Evolutionary conservation across 352 stramenopile species (phyloP), one percentile per base, ranked within the genome.

Genomic region (Pythium graminicola): DNA sequence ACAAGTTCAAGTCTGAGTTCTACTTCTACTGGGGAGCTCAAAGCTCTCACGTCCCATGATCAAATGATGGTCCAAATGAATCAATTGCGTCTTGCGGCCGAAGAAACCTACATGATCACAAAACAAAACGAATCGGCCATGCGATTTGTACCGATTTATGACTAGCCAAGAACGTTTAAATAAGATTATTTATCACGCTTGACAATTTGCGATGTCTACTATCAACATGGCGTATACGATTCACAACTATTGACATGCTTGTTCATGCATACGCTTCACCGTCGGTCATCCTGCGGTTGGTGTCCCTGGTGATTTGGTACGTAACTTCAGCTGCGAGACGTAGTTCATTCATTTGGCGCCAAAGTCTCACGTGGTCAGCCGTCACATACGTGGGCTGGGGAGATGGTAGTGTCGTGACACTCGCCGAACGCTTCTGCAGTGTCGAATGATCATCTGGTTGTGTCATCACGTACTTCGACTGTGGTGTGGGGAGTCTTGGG

Each of bases 31-130:
- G n/a, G 29, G 29, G 29, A 7, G 29, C 7, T 35, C 29, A 35
- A 7, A 35, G 29, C 29, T 13, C 7, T 35, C 29, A 7, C 29
- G 13, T 35, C 29, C 24, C 57, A 39, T 33, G 35, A 65, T 17
- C 57, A 65, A 26, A 29, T 65, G 7, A 32, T 51, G 50, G 22
- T 54, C 36, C 57, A 60, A 33, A 67, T 67, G 60, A 60, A 46
- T 36, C 53, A 62, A 29, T 38, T 67, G 6, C 48, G 53, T 1
- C 26, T 62, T 17, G 60, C 60, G 3, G 60, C 60, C 17, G 53
- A 67, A 39, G 41, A 62, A 26, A 56, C 60, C 28, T 67, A 67
- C 24, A 23, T 38, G 32, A 62, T 67, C 40, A 59, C 60, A 24
- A 54, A 61, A 52, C 59, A 62, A 14, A 66, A 58, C 48, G 27